Percentiles rank a stretch among this genome's conserved stretches.
These are phyloP conservation scores for Fusarium sp. DNA, from an alignment of 2,329 filamentous ascomycete species.

Conservation along the genomic window DNA sequence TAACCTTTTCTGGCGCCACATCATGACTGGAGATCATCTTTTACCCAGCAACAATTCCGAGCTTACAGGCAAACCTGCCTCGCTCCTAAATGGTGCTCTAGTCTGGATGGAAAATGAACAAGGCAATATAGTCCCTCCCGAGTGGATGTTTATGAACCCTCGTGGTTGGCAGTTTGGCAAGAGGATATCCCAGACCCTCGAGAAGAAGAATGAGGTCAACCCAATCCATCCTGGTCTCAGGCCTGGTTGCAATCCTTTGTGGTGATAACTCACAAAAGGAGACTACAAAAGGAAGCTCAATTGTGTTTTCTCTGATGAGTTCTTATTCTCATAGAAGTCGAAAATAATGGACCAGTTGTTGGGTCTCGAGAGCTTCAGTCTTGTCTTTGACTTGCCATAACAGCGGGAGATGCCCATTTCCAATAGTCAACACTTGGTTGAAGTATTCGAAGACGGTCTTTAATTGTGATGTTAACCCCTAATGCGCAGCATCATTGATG, in stretches of 20 bases:
- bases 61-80: slow-evolving; percentile 18
- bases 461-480: background rate
- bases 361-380: background rate
- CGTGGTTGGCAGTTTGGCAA: background rate
- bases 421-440: background rate
- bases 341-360: background rate
- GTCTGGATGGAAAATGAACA: slow-evolving; percentile 14
- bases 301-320: background rate
- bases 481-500: background rate
- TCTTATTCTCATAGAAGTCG: background rate
- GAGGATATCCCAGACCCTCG: background rate
- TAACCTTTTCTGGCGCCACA: slow-evolving; percentile 21
- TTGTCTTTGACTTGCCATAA: background rate
- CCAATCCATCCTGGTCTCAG: slow-evolving; percentile 5
- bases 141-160: slow-evolving; percentile 26
- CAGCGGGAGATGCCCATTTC: background rate
- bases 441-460: background rate
- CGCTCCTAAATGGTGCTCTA: slow-evolving; percentile 18
- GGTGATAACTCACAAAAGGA: background rate
- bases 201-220: background rate
- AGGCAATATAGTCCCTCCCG: slow-evolving; percentile 3
- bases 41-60: slow-evolving; percentile 1
- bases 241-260: slow-evolving; percentile 9
- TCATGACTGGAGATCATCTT: slow-evolving; percentile 12
- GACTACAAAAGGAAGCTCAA: background rate